Conservation (phyloP, 805 yeast species). For the Isabelozyma gotoi region DNA sequence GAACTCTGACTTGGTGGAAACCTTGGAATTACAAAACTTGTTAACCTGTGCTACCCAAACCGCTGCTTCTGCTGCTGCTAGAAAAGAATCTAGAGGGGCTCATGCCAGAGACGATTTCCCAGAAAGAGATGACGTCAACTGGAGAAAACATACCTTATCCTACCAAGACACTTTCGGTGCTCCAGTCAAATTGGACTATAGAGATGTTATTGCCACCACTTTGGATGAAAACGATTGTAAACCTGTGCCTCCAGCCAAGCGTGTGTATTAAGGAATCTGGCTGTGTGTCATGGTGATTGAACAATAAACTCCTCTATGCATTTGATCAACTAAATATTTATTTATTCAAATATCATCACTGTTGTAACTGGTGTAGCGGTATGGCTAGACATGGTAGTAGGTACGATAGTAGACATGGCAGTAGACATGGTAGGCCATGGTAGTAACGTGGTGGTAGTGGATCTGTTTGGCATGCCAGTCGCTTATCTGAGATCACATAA, state of each 20-base stretch:
- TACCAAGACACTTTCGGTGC: constrained; percentile 81
- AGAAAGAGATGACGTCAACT: constrained; percentile 89
- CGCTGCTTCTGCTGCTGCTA: constrained; percentile 88
- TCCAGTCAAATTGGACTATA: constrained; percentile 73
- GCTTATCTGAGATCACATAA: too few relatives aligned
- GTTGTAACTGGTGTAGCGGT: neutral
- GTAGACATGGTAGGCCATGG: too few relatives aligned
- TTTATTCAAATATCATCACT: neutral
- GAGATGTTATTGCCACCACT: constrained; percentile 79
- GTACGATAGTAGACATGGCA: neutral
- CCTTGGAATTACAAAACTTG: constrained; percentile 93
- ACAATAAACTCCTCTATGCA: neutral
- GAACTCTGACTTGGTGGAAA: constrained; percentile 96
- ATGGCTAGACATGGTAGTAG: neutral
- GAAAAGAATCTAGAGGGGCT: constrained; percentile 98
- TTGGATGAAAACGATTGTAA: constrained; percentile 91
- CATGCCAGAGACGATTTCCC: constrained; percentile 99
- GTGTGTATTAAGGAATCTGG: constrained; percentile 84
- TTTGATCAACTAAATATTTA: neutral
- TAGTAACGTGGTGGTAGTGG: too few relatives aligned
- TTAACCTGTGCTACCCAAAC: constrained; percentile 97
- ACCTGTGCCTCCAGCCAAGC: constrained; percentile 94
- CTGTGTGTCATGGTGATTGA: neutral
- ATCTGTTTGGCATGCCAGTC: too few relatives aligned
- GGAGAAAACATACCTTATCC: constrained; percentile 97